phyloP scores from a whole-genome alignment of 768 basidiomycete genomes.

The Kwoniella shandongensis region DNA sequence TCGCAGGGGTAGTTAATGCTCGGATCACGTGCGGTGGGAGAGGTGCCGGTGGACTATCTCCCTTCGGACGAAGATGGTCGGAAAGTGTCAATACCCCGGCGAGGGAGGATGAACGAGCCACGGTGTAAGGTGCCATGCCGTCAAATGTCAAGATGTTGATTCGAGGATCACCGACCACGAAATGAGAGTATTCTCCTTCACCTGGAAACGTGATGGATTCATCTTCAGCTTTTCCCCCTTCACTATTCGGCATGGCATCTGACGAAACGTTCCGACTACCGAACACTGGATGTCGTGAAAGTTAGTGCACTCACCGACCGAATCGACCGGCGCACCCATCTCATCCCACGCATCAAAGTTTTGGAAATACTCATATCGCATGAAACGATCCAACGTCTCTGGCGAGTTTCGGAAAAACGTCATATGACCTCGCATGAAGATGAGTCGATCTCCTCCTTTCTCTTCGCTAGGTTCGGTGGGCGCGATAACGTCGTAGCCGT shows the following conservation, averaged over 20 bases:
- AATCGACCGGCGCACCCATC: neutral
- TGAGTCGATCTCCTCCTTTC: conserved; percentile 9
- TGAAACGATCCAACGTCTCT: conserved; percentile 15
- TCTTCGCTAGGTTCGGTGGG: conserved; percentile 13
- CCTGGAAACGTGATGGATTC: conserved; percentile 13
- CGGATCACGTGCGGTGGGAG: conserved; percentile 1
- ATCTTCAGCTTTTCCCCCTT: too few relatives aligned
- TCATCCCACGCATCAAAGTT: conserved; percentile 23
- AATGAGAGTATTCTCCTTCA: conserved; percentile 26
- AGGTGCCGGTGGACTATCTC: neutral
- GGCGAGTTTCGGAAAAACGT: conserved; percentile 24
- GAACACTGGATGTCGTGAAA: too few relatives aligned
- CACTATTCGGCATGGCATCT: too few relatives aligned
- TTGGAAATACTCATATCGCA: conserved; percentile 20
- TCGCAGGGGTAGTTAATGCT: neutral
- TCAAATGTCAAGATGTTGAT: conserved; percentile 26
- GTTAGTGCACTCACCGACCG: conserved; percentile 8
- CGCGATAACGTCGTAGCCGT: conserved; percentile 25
- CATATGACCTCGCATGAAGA: conserved; percentile 32
- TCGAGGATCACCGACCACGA: conserved; percentile 21
- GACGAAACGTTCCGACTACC: too few relatives aligned
- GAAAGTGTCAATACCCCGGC: conserved; percentile 11
- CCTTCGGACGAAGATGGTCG: neutral
- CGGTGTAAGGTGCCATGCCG: conserved; percentile 1
- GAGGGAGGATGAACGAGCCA: neutral